phyloP scores from a whole-genome alignment of 805 yeast genomes.

The Candida fluviatilis region DNA sequence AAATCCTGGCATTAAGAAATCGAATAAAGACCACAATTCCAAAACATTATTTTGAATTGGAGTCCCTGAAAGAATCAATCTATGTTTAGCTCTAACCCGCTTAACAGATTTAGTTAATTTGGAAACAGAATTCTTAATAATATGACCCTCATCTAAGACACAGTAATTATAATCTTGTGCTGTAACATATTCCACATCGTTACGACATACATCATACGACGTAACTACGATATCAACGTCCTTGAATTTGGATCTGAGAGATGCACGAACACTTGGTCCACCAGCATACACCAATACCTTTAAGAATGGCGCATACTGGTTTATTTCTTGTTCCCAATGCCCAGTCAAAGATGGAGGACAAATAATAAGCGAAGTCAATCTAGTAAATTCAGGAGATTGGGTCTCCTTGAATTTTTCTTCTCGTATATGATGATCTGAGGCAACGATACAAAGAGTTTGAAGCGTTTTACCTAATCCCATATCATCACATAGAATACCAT shows the following conservation, averaged over 20 bases:
- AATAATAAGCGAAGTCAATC: conserved; percentile 77
- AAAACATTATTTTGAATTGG: conserved; percentile 97
- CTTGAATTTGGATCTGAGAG: conserved; percentile 48
- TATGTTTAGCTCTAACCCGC: conserved; percentile 75
- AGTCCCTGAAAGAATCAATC: conserved; percentile 91
- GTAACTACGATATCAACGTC: conserved; percentile 85
- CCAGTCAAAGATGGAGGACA: conserved; percentile 99
- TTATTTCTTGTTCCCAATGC: conserved; percentile 96
- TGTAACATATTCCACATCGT: conserved; percentile 68
- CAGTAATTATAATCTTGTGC: conserved; percentile 81
- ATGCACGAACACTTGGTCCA: conserved; percentile 68
- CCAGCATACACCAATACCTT: conserved; percentile 87
- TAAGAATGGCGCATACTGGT: conserved; percentile 84
- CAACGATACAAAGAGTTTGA: conserved; percentile 94
- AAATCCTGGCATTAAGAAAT: conserved; percentile 98
- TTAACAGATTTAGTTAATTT: conserved; percentile 89
- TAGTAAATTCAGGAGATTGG: conserved; percentile 59
- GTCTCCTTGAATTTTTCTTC: conserved; percentile 64
- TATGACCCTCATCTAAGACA: conserved; percentile 96
- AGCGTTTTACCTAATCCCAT: conserved; percentile 98
- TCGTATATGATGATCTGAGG: conserved; percentile 90
- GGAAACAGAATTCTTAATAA: conserved; percentile 86
- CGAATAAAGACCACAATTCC: conserved; percentile 96
- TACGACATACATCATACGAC: conserved; percentile 93
- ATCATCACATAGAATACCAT: conserved; percentile 97